Base-by-base conservation (phyloP, 805 yeast genomes). In the Hanseniaspora valbyensis region DNA sequence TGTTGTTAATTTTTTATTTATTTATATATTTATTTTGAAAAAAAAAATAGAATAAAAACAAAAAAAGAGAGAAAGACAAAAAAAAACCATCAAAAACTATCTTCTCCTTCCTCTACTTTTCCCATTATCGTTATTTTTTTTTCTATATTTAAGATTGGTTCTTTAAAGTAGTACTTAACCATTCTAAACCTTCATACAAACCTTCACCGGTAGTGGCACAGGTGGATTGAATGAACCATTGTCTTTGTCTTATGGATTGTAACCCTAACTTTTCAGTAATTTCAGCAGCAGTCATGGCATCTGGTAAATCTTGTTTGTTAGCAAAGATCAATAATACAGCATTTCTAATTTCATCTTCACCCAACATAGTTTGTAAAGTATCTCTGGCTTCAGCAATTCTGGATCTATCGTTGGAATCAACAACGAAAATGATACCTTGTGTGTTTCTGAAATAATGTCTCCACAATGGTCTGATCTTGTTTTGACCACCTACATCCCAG, bases 401-500 rank as follows among this genome's bases (percentile, higher is more conserved):
- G 66, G 88, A 95, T 75, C 96, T 85, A 73, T 90, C 97, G 74
- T 89, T 88, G 55, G 95, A 85, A 75, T 90, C 97, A 61, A 90
- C 95, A 57, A 90, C 97, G 67, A 89, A 90, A 69, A 90, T 89
- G 67, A 90, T 86, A 75, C 96, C 96, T 72, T 90, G 96, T 55
- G 96, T 88, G 78, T 90, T 90, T 74, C 90, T 95, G 85, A 81
- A 90, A 71, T 90, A 90, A 73, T 90, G 95, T 80, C 96, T 84
- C 97, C 97, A 90, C 70, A 90, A 76, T 54, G 97, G 96, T 75
- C 97, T 85, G 66, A 90, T 90, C 74, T 89, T 89, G 72, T 88
- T 96, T 76, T 90, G 97, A 79, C 97, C 97, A 83, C 97, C 97
- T 61, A 89, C 96, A 79, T 90, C 97, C 97, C 96, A 88, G 57